Base-by-base conservation (phyloP, 352 stramenopile genomes). In the Pythium biforme region DNA sequence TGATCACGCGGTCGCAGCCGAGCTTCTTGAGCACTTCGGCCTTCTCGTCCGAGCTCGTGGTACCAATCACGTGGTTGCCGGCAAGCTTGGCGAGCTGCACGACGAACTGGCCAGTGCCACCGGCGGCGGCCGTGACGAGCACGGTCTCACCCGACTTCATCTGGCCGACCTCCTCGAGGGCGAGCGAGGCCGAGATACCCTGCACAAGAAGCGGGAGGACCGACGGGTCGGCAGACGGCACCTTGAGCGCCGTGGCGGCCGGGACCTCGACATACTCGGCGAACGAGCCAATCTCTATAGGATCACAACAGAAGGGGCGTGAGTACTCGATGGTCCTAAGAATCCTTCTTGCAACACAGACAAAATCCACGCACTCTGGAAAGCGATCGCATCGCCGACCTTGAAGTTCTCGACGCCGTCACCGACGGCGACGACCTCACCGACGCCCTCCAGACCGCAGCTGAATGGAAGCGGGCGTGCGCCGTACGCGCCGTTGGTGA, bases 61-160 rank as follows among this genome's bases (percentile, higher is more conserved):
- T 89, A 51, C 74, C 74, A 56, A 93, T 86, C 14, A 88, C 79
- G 49, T 81, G 67, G 69, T 86, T 88, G 34, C 80, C 80, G 20
- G 89, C 66, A 17, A 77, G 80, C 53, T 88, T 88, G 33, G 82
- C 84, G 50, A 95, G 68, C 59, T 94, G 85, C 49, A 92, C 64
- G 15, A 70, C 86, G 52, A 89, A 86, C 31, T 90, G 62, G 20
- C 86, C 86, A 17, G 82, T 92, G 17, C 75, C 84, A 25, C 83
- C 84, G 17, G 74, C 72, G 1, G 72, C 72, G 3, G 72, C 72
- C 29, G 74, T 80, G 64, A 83, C 64, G 0, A 83, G 64, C 60
- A 83, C 68, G 25, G 66, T 78, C 70, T 83, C 74, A 11, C 67
- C 67, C 53, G 68, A 52, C 9, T 22, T 76, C 74, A 83, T 83